Evolutionary conservation across 2,329 filamentous ascomycete species (phyloP).

Genomic region (Tolypocladium ophioglossoides): DNA sequence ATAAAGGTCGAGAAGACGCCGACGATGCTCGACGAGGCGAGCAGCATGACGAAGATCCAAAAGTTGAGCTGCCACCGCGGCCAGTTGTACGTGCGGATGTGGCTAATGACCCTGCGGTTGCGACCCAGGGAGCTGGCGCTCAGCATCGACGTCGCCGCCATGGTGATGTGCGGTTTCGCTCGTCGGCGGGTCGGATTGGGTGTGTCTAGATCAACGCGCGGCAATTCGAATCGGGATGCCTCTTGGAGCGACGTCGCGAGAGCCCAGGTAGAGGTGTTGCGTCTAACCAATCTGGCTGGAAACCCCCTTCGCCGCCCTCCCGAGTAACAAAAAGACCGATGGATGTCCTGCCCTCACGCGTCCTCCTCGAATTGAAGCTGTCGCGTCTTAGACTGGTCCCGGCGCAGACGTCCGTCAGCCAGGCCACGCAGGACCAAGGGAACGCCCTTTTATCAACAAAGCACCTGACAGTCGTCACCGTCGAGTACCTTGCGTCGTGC

Average conservation of each 20-base stretch:
- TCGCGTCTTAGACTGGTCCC: not conserved
- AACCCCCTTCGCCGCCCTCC: not conserved
- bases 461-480: not conserved
- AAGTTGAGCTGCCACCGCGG: conserved; percentile 56
- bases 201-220: not conserved
- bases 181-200: not conserved
- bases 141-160: conserved; percentile 3
- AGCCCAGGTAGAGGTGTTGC: not conserved
- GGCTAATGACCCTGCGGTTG: conserved; percentile 29
- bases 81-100: conserved; percentile 55
- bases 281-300: no score
- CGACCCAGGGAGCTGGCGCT: conserved; percentile 31
- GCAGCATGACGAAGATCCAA: conserved; percentile 57
- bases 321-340: not conserved
- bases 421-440: not conserved
- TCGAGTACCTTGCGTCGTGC: no score
- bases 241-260: not conserved
- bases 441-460: not conserved
- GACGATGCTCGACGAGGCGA: conserved; percentile 46
- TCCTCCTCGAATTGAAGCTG: not conserved
- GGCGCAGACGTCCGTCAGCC: not conserved
- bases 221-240: no score
- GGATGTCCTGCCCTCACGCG: not conserved
- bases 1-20: conserved; percentile 53
- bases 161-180: not conserved